Base-by-base conservation (phyloP, 768 basidiomycete species). In the Mycena capillaripes region DNA sequence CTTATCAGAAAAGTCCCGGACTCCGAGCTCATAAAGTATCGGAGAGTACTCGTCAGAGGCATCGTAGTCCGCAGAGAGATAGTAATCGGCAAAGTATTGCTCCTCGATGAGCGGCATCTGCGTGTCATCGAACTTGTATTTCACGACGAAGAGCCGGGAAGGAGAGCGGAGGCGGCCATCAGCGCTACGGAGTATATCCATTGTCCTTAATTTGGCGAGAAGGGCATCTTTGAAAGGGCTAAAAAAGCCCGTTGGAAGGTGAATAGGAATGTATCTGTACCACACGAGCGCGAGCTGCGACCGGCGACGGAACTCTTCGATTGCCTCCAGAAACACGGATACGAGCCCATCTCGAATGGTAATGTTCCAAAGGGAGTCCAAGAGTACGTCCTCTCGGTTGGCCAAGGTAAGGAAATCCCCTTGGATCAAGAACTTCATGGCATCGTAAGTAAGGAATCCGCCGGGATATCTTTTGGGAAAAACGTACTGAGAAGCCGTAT, bases 361-460 rank as follows among this genome's bases (percentile, higher is more conserved):
- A 2, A 42, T 29, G 48, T 81, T 81, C 80, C 80, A 81, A 19
- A 25, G n/a, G 14, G 52, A 69, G 36, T 77, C 67, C 23, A 63
- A 53, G 8, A 78, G 69, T 34, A 81, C 70, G 40, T 77, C 79
- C 53, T 81, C 80, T 38, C 80, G 61, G 62, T 75, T 80, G 21
- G 79, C 72, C 2, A 77, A 69, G 19, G 80, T 79, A 44, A 81
- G 67, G 56, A 81, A 80, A 64, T 81, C 80, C 2, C 75, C 80
- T 46, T 81, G 80, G 34, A 81, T 72, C 53, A 81, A 67, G 68
- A 81, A 81, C 80, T 81, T 48, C 6, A 21, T 30, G 52, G 11
- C 8, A 16, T 29, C 6, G 2, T 40, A 42, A 8, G 7, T 17
- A 12, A 23, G 29, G 19, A 53, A 36, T 36, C 6, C 34, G 12